Percentiles rank a stretch among this genome's conserved stretches.
These are phyloP conservation scores for Oligophagozyma castellii DNA, from an alignment of 1,139 yeast species.

Conservation along the genomic window DNA sequence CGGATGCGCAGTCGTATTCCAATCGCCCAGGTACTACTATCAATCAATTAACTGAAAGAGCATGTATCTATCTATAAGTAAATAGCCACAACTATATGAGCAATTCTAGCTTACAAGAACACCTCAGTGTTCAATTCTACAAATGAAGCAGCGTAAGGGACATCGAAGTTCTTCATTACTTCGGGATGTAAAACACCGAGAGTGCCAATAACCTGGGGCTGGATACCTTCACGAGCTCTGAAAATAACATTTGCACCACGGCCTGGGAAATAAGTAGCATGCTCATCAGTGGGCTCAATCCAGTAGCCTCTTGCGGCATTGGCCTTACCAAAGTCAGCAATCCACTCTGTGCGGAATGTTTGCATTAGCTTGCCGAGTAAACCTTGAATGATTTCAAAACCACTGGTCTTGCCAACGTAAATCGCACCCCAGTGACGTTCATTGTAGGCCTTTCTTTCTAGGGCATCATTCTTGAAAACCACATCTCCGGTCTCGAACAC, in stretches of 20 bases:
- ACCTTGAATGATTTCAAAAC: slow-evolving; percentile 92
- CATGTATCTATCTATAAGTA: too few relatives aligned
- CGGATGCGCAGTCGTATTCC: not conserved
- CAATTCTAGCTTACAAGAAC: slow-evolving; percentile 36
- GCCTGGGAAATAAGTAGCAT: slow-evolving; percentile 85
- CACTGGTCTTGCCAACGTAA: slow-evolving; percentile 87
- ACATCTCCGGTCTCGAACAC: slow-evolving; percentile 95
- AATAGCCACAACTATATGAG: too few relatives aligned
- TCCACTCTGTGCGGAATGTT: slow-evolving; percentile 83
- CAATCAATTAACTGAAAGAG: too few relatives aligned
- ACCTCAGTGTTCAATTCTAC: slow-evolving; percentile 86
- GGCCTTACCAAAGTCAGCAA: slow-evolving; percentile 38
- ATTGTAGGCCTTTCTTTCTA: slow-evolving; percentile 85
- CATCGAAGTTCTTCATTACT: slow-evolving; percentile 72
- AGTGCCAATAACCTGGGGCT: slow-evolving; percentile 54
- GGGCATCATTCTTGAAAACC: slow-evolving; percentile 63
- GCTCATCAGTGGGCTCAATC: slow-evolving; percentile 58
- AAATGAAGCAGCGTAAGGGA: slow-evolving; percentile 85
- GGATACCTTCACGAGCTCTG: slow-evolving; percentile 47
- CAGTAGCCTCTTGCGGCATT: slow-evolving; percentile 60
- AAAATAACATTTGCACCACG: slow-evolving; percentile 84
- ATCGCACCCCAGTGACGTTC: slow-evolving; percentile 93
- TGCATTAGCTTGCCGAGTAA: slow-evolving; percentile 90
- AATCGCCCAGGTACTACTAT: not conserved
- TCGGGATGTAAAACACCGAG: slow-evolving; percentile 95